Conservation (phyloP, 1,139 yeast species). For the Debaryomyces singareniensis region DNA sequence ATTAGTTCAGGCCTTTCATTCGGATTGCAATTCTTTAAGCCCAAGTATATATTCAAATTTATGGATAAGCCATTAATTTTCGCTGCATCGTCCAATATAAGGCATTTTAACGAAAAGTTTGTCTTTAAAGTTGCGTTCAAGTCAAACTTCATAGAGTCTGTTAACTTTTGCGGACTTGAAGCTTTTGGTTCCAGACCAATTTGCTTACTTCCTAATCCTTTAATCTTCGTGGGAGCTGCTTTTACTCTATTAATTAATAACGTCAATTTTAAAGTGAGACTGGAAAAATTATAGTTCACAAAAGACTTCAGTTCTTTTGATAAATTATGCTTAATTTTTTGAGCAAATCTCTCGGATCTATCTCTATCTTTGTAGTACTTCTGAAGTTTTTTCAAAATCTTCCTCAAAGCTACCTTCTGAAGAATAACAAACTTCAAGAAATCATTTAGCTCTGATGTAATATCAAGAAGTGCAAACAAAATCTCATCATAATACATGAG, state of each 20-base stretch:
- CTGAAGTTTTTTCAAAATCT: slow-evolving; percentile 71
- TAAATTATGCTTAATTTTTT: slow-evolving; percentile 30
- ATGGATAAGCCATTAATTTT: slow-evolving; percentile 29
- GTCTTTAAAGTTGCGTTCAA: slow-evolving; percentile 26
- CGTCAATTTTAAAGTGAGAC: slow-evolving; percentile 59
- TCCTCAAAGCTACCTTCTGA: slow-evolving; percentile 77
- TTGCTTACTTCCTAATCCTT: background rate
- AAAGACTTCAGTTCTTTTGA: slow-evolving; percentile 46
- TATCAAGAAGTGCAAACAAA: slow-evolving; percentile 33
- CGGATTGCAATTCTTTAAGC: slow-evolving; percentile 16
- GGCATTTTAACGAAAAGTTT: slow-evolving; percentile 30
- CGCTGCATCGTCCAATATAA: slow-evolving; percentile 32
- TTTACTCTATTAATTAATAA: slow-evolving; percentile 18
- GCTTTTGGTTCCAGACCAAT: background rate
- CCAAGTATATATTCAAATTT: slow-evolving; percentile 31
- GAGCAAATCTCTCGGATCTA: slow-evolving; percentile 31
- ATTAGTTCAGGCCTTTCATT: slow-evolving; percentile 8
- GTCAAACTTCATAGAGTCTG: slow-evolving; percentile 22
- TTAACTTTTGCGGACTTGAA: slow-evolving; percentile 1
- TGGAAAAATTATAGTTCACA: slow-evolving; percentile 57
- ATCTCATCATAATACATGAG: slow-evolving; percentile 21
- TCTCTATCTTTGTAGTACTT: slow-evolving; percentile 47
- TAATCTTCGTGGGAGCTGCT: slow-evolving; percentile 9
- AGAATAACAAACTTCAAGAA: slow-evolving; percentile 68
- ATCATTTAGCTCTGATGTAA: slow-evolving; percentile 60